Conservation (phyloP, 2,329 filamentous ascomycete genomes). For the Sporothrix luriei region DNA sequence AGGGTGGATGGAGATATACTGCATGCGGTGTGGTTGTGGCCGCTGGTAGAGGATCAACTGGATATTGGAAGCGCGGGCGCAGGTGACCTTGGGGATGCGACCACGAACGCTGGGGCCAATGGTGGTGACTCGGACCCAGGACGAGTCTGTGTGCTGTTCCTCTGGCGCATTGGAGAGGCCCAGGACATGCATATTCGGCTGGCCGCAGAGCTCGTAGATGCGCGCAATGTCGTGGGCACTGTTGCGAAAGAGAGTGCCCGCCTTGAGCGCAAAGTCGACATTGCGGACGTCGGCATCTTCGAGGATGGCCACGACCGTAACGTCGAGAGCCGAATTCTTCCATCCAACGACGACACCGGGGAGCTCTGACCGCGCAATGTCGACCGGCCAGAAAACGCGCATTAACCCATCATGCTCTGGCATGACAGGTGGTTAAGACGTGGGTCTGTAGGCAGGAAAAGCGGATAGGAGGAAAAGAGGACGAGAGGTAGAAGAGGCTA, state of each 20-base stretch:
- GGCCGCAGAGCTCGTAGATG: slow-evolving; percentile 83
- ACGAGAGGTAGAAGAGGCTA: slow-evolving; percentile 49
- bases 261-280: slow-evolving; percentile 84
- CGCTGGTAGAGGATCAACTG: slow-evolving; percentile 90
- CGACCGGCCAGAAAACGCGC: slow-evolving; percentile 97
- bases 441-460: slow-evolving; percentile 32
- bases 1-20: slow-evolving; percentile 89
- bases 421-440: slow-evolving; percentile 59
- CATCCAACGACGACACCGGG: slow-evolving; percentile 92
- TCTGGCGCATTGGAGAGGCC: slow-evolving; percentile 72
- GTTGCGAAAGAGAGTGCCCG: slow-evolving; percentile 80
- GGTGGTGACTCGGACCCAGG: slow-evolving; percentile 67
- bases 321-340: slow-evolving; percentile 87
- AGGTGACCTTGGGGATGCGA: slow-evolving; percentile 70
- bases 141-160: slow-evolving; percentile 54
- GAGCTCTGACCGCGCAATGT: slow-evolving; percentile 69
- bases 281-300: slow-evolving; percentile 85
- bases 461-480: too few relatives aligned
- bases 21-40: slow-evolving; percentile 84
- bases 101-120: slow-evolving; percentile 51
- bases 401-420: slow-evolving; percentile 83
- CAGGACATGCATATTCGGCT: slow-evolving; percentile 79
- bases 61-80: slow-evolving; percentile 69
- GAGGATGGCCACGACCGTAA: slow-evolving; percentile 86
- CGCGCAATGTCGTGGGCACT: slow-evolving; percentile 77